phyloP scores from a whole-genome alignment of 116 monocot genomes.

The Dioscorea cayenensis region DNA sequence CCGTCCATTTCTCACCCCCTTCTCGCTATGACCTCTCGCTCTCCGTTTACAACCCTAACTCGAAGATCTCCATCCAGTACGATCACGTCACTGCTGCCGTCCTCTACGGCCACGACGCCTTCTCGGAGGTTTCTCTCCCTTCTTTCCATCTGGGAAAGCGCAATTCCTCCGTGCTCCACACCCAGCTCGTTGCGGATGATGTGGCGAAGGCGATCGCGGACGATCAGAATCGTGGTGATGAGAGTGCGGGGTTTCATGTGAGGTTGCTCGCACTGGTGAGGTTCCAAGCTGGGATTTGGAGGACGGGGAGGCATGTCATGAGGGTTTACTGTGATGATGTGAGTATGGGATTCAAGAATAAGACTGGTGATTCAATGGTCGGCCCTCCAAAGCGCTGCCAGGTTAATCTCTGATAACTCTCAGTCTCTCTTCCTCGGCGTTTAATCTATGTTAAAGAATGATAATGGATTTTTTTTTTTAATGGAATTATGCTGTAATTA shows the following conservation, averaged over 20 bases:
- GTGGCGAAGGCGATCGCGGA: conserved; percentile 1
- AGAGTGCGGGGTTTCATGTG: conserved; percentile 12
- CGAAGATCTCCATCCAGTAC: conserved; percentile 31
- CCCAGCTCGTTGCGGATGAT: conserved; percentile 15
- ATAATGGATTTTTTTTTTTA: no score
- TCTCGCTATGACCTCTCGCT: conserved; percentile 31
- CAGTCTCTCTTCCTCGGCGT: not conserved
- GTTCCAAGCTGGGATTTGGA: conserved; percentile 10
- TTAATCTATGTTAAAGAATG: not conserved
- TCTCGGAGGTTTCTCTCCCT: conserved; percentile 29
- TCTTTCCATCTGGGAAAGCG: conserved; percentile 30
- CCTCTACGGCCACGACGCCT: conserved; percentile 4
- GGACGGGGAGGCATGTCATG: conserved; percentile 17
- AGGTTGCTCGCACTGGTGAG: conserved; percentile 14
- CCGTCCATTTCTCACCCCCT: conserved; percentile 35
- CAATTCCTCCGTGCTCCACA: conserved; percentile 9
- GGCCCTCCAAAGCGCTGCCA: conserved; percentile 17
- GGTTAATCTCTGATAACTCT: conserved; percentile 13
- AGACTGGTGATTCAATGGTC: conserved; percentile 5
- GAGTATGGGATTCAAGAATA: conserved; percentile 9
- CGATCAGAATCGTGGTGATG: not conserved
- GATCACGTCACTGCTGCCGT: conserved; percentile 17
- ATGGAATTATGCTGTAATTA: no score
- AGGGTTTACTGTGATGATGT: conserved; percentile 25
- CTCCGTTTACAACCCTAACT: conserved; percentile 38